Evolutionary conservation across 202 grass and related monocot genomes (phyloP), one percentile per base, ranked within the genome.

Genomic region (Setaria italica): DNA sequence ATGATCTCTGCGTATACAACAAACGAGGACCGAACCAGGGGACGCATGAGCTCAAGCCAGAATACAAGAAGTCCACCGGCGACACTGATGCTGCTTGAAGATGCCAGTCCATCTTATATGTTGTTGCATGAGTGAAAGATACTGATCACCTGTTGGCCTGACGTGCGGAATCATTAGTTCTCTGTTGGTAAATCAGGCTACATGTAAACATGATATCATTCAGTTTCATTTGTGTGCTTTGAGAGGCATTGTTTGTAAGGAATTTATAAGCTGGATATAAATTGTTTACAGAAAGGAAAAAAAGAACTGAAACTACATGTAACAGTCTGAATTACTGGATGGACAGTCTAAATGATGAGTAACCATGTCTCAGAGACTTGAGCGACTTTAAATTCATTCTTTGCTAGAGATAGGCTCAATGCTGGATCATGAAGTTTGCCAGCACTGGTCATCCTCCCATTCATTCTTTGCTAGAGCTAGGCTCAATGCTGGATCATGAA

Each of bases 21-120:
- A 97, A 97, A 33, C 90, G 92, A 91, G 95, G 95, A 82, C 92
- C 95, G 9, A 92, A 97, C 85, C 95, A 97, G 69, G 95, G 95
- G 62, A 95, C 95, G 0, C 95, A 93, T 50, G 95, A 97, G 85
- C 95, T 97, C 15, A 97, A 97, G 86, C 90, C 95, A 7, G 92
- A 97, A 71, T 97, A 97, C 79, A 97, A 93, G 87, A 97, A 92
- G 73, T 89, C 85, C 53, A 91, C 87, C 6, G 90, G 87, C 56
- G 90, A 93, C 6, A 37, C 59, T 0, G 89, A 91, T 5, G 88
- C 84, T 19, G 42, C 83, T 15, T 90, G 72, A 90, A 72, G 57
- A 72, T 51, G 46, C 20, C 57, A 11, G 42, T 41, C 50, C 63
- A 43, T 82, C 39, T 53, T 71, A 14, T 29, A 6, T 67, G 57